Base-by-base conservation (phyloP, 139 green algal species). In the Chlorella sp. region DNA sequence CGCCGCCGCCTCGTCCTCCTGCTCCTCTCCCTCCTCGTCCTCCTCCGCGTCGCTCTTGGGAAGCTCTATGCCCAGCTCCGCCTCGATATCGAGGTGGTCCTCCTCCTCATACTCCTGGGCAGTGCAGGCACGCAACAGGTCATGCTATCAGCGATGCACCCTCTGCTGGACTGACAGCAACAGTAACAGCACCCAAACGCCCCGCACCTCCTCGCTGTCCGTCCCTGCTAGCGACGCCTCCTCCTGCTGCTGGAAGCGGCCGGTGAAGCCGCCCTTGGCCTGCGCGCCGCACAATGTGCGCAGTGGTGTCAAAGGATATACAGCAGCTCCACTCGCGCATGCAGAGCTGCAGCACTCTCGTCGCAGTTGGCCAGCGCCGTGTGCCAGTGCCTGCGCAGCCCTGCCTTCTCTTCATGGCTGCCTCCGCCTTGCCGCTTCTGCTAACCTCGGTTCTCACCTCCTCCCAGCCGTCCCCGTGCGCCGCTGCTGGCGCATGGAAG, bases 41-140 rank as follows among this genome's bases (percentile, higher is more conserved):
- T 83, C 79, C 25, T 90, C 85, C 3, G 87, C 83, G 27, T 87
- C 85, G 21, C 71, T 82, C 46, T 77, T 77, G 29, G 77, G 67
- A 19, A 90, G 40, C 65, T 90, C 85, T 55, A 90, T 76, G 17
- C 85, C 85, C 41, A 90, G 73, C 48, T 81, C 85, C 31, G 77
- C 72, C 73, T 89, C 76, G 25, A 90, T 80, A 55, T 82, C 85
- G 19, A 79, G 40, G 8, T 83, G 48, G 33, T 66, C 51, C 21
- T 80, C 75, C 23, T 81, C 63, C 41, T 31, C 46, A 55, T n/a
- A n/a, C n/a, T n/a, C n/a, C 31, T 31, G 59, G 25, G 75, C 19
- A 53, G 25, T 72, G 71, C 56, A 77, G 25, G 9, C 41, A 59
- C 38, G 15, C 35, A 31, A 61, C 1, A n/a, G n/a, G n/a, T n/a